phyloP scores from a whole-genome alignment of 805 yeast genomes.

The Komagataella kurtzmanii region DNA sequence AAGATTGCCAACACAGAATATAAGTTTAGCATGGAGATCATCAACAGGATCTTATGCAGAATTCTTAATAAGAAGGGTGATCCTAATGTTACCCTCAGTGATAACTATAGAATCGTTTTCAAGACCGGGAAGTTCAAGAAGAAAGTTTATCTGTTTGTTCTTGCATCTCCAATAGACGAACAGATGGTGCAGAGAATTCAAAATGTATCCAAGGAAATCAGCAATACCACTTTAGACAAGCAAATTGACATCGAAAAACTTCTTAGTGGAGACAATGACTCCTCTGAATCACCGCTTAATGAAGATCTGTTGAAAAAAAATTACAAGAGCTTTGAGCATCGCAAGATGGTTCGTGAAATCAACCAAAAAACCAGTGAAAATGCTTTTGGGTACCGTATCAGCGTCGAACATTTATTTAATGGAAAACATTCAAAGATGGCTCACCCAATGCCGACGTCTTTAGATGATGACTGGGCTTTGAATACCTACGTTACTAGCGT shows the following conservation, averaged over 20 bases:
- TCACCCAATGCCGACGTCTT: conserved; percentile 16
- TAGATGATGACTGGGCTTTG: conserved; percentile 13
- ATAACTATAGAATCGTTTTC: neutral
- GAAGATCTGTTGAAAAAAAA: conserved; percentile 9
- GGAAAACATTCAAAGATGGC: conserved; percentile 10
- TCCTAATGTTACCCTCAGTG: neutral
- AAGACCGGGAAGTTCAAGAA: neutral
- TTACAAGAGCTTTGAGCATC: conserved; percentile 9
- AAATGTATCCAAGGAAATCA: conserved; percentile 3
- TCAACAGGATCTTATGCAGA: neutral
- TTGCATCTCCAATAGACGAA: conserved; percentile 18
- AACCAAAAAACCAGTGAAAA: conserved; percentile 8
- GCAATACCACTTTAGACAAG: conserved; percentile 2
- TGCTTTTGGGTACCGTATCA: conserved; percentile 23
- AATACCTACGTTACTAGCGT: conserved; percentile 1
- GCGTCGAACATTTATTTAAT: conserved; percentile 21
- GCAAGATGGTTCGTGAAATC: conserved; percentile 7
- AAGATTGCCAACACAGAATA: neutral
- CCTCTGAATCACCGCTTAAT: conserved; percentile 3
- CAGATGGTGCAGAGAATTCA: conserved; percentile 13
- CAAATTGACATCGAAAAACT: conserved; percentile 3
- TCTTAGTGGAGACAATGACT: conserved; percentile 8
- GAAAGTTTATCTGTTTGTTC: conserved; percentile 14
- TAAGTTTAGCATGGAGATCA: neutral
- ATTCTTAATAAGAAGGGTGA: neutral